phyloP scores from a whole-genome alignment of 108 stramenopile species.

The Cyclotella cryptica region DNA sequence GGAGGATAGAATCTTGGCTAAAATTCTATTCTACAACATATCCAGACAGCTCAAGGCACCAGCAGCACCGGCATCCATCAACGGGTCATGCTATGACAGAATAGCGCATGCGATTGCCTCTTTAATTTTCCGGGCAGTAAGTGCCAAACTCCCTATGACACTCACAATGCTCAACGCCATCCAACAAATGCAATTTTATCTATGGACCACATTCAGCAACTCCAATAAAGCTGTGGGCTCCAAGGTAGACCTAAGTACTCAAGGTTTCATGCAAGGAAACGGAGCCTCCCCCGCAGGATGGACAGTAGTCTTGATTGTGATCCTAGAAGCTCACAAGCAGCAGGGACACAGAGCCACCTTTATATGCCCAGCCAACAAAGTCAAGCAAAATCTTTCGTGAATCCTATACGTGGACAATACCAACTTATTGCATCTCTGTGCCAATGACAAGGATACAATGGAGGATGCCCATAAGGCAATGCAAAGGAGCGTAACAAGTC shows the following conservation, averaged over 20 bases:
- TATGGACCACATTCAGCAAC: conserved; percentile 7
- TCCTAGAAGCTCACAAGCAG: conserved; percentile 7
- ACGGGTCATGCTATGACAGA: conserved; percentile 24
- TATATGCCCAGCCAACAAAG: conserved; percentile 1
- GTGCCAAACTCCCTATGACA: too few species aligned
- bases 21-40: conserved; percentile 6
- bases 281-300: too few species aligned
- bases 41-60: neutral
- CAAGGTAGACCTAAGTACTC: too few species aligned
- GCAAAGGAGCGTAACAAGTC: neutral
- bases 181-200: too few species aligned
- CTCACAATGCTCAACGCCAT: too few species aligned
- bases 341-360: conserved; percentile 12
- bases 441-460: neutral
- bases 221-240: conserved; percentile 4
- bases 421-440: conserved; percentile 3
- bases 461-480: neutral
- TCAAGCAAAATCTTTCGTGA: neutral
- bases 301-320: conserved; percentile 13
- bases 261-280: too few species aligned
- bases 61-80: conserved; percentile 10
- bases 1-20: conserved; percentile 21
- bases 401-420: conserved; percentile 6
- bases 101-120: conserved; percentile 19
- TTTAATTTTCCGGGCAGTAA: conserved; percentile 5